Evolutionary conservation across 768 basidiomycete species (phyloP).

Genomic region (Gautieria morchelliformis): DNA sequence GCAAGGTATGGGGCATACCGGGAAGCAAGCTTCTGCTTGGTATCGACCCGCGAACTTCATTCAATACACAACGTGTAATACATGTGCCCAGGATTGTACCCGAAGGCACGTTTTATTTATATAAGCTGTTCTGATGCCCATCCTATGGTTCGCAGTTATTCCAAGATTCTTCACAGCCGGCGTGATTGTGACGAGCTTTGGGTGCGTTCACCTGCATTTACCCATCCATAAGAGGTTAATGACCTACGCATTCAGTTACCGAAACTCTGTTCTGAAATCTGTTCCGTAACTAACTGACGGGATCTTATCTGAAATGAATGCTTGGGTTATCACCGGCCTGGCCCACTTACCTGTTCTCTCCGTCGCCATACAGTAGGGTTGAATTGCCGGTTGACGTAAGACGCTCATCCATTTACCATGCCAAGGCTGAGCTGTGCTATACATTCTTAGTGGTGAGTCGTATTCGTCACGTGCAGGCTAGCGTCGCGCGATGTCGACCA

Average conservation of each 20-base stretch:
- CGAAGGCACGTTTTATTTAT: background rate
- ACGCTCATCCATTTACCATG: background rate
- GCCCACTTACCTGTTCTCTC: background rate
- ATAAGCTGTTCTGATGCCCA: background rate
- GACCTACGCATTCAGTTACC: background rate
- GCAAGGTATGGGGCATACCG: too few species aligned
- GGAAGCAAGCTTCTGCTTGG: background rate
- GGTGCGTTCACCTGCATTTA: background rate
- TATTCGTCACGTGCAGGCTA: background rate
- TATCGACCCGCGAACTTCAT: background rate
- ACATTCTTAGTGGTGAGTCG: background rate
- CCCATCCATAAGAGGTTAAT: background rate
- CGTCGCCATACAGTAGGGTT: background rate
- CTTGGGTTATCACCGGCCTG: background rate
- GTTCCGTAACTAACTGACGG: background rate
- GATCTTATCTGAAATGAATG: background rate
- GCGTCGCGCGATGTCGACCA: background rate
- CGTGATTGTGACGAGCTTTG: too few species aligned
- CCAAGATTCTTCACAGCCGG: too few species aligned
- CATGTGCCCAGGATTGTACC: background rate
- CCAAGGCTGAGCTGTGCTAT: background rate
- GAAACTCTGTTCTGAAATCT: background rate
- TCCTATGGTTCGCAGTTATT: background rate
- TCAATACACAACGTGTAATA: background rate
- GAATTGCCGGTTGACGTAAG: background rate